Evolutionary conservation across 331 rosid genomes (phyloP).

Genomic region (Telfairia occidentalis): DNA sequence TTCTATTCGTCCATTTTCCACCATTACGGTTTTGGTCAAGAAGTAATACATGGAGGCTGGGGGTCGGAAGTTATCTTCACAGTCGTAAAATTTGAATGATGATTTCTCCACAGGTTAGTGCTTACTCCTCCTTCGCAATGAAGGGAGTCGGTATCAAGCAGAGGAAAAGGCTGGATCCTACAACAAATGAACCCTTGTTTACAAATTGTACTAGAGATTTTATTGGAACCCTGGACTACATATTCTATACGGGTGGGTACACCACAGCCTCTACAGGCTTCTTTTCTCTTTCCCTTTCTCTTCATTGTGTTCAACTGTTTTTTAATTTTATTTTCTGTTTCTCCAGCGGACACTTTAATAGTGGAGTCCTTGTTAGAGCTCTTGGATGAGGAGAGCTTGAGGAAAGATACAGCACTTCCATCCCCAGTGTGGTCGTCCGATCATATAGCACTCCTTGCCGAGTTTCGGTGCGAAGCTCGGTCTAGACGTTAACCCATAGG

Average conservation of each 20-base stretch:
- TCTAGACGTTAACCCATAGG: slow-evolving; percentile 63
- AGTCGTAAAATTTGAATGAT: not conserved
- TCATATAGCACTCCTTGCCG: slow-evolving; percentile 93
- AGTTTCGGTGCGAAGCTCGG: slow-evolving; percentile 84
- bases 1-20: not conserved
- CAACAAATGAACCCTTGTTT: slow-evolving; percentile 85
- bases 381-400: slow-evolving; percentile 93
- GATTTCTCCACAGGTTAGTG: slow-evolving; percentile 59
- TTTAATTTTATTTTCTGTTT: not conserved
- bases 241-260: slow-evolving; percentile 94
- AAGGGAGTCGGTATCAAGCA: slow-evolving; percentile 62
- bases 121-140: slow-evolving; percentile 85
- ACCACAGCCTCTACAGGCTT: slow-evolving; percentile 3
- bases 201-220: slow-evolving; percentile 93
- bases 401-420: slow-evolving; percentile 98
- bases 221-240: slow-evolving; percentile 92
- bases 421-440: slow-evolving; percentile 99
- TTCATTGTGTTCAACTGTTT: not conserved
- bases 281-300: not conserved
- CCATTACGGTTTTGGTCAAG: not conserved
- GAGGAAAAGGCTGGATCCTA: slow-evolving; percentile 61
- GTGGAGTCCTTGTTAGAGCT: slow-evolving; percentile 94
- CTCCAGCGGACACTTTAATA: slow-evolving; percentile 88
- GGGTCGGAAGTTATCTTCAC: not conserved
- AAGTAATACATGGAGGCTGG: not conserved